phyloP scores from a whole-genome alignment of 192 early-diverging fungal species.

The Oehlia diaphana region DNA sequence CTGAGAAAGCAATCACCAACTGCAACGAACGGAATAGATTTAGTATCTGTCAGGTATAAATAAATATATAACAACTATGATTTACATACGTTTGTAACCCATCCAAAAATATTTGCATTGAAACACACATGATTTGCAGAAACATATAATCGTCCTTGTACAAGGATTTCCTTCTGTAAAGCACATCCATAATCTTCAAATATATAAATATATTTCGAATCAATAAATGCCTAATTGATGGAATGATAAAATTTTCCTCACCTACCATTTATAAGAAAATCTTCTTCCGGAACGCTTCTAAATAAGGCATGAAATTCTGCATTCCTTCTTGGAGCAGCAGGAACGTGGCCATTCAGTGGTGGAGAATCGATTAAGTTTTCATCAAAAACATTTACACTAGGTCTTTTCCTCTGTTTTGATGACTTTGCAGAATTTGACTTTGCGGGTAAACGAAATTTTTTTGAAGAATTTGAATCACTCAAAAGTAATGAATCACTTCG shows the following conservation, averaged over 20 bases:
- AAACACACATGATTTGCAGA: slow-evolving; percentile 81
- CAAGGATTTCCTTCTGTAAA: slow-evolving; percentile 84
- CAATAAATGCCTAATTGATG: background rate
- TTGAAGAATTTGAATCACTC: background rate
- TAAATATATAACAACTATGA: background rate
- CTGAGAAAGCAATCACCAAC: slow-evolving; percentile 69
- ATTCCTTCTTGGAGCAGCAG: slow-evolving; percentile 49
- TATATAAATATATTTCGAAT: background rate
- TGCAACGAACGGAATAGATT: slow-evolving; percentile 11
- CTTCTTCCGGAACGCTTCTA: slow-evolving; percentile 55
- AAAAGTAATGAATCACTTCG: background rate
- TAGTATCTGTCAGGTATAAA: background rate
- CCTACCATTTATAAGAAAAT: slow-evolving; percentile 54
- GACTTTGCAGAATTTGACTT: background rate
- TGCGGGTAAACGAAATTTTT: background rate
- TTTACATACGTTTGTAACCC: slow-evolving; percentile 70
- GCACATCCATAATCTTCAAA: slow-evolving; percentile 81
- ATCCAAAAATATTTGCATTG: slow-evolving; percentile 89
- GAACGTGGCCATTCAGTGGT: background rate
- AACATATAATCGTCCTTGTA: slow-evolving; percentile 84
- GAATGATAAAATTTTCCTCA: background rate
- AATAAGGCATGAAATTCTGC: slow-evolving; percentile 56
- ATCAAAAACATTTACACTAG: background rate
- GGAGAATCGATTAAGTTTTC: background rate
- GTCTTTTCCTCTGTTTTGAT: background rate